A percentile compares a stretch with the other conserved stretches of the same genome.
phyloP scores from a whole-genome alignment of 2,329 filamentous ascomycete genomes.

The Pyrenochaeta sp. region DNA sequence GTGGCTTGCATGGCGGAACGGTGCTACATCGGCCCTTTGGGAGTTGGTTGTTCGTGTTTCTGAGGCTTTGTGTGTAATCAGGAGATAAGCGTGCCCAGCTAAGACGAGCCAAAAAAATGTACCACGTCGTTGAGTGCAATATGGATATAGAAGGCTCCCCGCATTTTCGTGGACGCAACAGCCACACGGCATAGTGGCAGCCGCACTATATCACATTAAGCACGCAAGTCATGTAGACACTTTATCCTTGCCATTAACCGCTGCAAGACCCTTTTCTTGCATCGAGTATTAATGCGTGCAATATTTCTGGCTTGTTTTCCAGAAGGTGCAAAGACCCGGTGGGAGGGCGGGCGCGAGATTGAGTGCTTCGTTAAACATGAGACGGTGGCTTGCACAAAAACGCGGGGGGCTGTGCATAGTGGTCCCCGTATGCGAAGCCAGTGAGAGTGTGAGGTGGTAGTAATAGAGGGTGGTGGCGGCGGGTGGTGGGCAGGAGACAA shows the following conservation, averaged over 20 bases:
- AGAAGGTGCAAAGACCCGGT: conserved; percentile 14
- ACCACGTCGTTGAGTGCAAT: conserved; percentile 2
- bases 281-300: conserved; percentile 9
- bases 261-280: conserved; percentile 10
- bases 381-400: conserved; percentile 21
- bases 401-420: conserved; percentile 3
- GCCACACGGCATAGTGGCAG: conserved; percentile 11
- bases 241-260: conserved; percentile 11
- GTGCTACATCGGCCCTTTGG: conserved; percentile 2
- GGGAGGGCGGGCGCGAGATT: conserved; percentile 3
- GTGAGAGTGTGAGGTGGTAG: conserved; percentile 10
- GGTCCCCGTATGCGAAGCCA: no score
- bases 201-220: conserved; percentile 3
- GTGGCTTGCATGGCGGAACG: conserved; percentile 16
- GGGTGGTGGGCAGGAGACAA: conserved; percentile 8
- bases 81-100: neutral
- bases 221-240: conserved; percentile 5
- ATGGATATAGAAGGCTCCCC: neutral
- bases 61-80: neutral
- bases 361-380: conserved; percentile 26
- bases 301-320: conserved; percentile 24
- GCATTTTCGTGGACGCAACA: conserved; percentile 12
- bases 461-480: neutral
- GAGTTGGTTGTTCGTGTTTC: conserved; percentile 6
- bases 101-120: neutral